phyloP scores from a whole-genome alignment of 176 grass and related monocot genomes.

The Bromus sterilis region DNA sequence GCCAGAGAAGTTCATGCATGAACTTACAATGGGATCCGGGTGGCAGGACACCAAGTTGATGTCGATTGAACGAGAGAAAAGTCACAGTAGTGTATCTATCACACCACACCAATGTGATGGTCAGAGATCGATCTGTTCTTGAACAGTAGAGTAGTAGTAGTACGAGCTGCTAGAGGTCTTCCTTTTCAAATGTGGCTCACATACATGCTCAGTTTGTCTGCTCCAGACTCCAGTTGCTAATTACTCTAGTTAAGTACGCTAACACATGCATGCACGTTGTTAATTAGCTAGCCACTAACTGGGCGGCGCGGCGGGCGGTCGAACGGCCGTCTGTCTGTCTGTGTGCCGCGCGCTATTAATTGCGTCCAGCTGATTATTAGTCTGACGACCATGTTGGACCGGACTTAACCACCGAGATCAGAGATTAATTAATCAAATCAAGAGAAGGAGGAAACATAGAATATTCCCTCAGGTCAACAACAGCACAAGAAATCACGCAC shows the following conservation, averaged over 20 bases:
- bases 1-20: not conserved
- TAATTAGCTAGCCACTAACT: conserved; percentile 7
- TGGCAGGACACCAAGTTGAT: not conserved
- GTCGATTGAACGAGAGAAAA: not conserved
- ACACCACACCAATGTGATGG: not conserved
- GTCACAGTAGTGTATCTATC: not conserved
- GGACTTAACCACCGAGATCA: conserved; percentile 2
- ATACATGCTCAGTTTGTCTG: not conserved
- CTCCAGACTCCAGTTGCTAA: not conserved
- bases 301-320: conserved; percentile 21
- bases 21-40: not conserved
- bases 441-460: not conserved
- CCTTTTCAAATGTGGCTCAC: not conserved
- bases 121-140: not conserved
- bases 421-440: not conserved
- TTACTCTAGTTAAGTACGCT: not conserved
- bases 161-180: not conserved
- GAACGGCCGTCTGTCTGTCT: conserved; percentile 14
- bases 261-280: conserved; percentile 6
- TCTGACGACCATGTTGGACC: conserved; percentile 10
- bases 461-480: conserved; percentile 15
- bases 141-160: too few relatives aligned
- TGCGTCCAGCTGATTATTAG: not conserved
- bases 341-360: not conserved
- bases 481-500: not conserved